Conservation (phyloP, 179 eudicot genomes). For the Beta lomatogona region DNA sequence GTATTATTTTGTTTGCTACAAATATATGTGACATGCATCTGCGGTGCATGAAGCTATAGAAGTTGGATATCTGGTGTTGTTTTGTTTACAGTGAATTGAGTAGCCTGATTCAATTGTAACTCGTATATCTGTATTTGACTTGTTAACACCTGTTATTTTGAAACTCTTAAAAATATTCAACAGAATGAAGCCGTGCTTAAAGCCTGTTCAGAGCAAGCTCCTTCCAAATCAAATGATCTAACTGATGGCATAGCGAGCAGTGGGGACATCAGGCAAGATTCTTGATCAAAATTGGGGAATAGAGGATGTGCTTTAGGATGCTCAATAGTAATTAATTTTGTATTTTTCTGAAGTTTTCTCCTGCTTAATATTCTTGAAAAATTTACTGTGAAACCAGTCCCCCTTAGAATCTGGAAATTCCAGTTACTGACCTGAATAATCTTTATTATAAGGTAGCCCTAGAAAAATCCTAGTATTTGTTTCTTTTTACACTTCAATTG, state of each 20-base stretch:
- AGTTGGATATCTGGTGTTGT: background rate
- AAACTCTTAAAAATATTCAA: background rate
- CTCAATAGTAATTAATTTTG: constrained; percentile 21
- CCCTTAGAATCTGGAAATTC: background rate
- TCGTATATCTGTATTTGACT: background rate
- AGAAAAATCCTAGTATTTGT: background rate
- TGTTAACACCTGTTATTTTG: background rate
- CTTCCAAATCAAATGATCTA: constrained; percentile 30
- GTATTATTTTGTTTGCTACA: constrained; percentile 4
- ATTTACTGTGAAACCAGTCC: constrained; percentile 2
- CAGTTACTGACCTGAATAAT: constrained; percentile 17
- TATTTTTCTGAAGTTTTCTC: constrained; percentile 23
- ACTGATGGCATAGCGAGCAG: constrained; percentile 27
- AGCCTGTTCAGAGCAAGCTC: constrained; percentile 62
- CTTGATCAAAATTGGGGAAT: constrained; percentile 17
- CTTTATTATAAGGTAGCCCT: constrained; percentile 17
- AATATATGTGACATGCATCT: background rate
- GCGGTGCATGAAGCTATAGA: background rate
- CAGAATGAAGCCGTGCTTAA: constrained; percentile 80
- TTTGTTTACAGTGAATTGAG: background rate
- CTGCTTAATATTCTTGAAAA: constrained; percentile 9
- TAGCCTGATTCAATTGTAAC: background rate
- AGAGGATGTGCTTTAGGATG: constrained; percentile 18
- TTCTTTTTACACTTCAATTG: constrained; percentile 1
- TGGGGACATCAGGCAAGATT: constrained; percentile 33